These are phyloP conservation scores for Trametes pubescens DNA, from an alignment of 1,284 basidiomycete genomes.

Conservation along the genomic window DNA sequence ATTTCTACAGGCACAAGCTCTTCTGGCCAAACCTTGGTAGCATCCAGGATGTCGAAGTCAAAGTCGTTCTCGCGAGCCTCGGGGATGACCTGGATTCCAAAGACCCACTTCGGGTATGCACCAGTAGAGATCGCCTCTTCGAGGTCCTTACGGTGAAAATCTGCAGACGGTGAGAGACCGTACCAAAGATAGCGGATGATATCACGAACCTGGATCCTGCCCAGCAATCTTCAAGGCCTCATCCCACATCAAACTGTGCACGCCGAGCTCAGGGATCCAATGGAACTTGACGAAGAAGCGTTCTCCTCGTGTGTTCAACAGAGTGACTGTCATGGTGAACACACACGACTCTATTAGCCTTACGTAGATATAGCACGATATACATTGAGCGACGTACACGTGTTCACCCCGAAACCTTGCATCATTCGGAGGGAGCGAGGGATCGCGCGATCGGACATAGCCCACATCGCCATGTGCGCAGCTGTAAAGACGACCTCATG, in stretches of 20 bases:
- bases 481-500: conserved; percentile 47
- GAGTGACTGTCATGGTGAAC: conserved; percentile 47
- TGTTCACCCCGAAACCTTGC: conserved; percentile 89
- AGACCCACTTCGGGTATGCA: conserved; percentile 75
- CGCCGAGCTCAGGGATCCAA: conserved; percentile 82
- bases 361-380: not conserved
- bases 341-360: too few relatives aligned
- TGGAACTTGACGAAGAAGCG: conserved; percentile 88
- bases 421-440: conserved; percentile 87
- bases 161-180: conserved; percentile 40
- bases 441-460: conserved; percentile 82
- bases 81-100: conserved; percentile 80
- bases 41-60: conserved; percentile 86
- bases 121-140: conserved; percentile 79
- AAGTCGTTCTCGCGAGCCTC: conserved; percentile 75
- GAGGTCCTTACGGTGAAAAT: conserved; percentile 85
- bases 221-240: conserved; percentile 86
- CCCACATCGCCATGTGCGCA: conserved; percentile 86
- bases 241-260: conserved; percentile 87
- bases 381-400: conserved; percentile 47
- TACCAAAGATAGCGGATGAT: conserved; percentile 10
- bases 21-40: conserved; percentile 87
- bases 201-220: conserved; percentile 69
- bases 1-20: conserved; percentile 77
- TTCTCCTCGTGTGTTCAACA: conserved; percentile 71